Base-by-base conservation (phyloP, 2,329 filamentous ascomycete genomes). In the Alternaria viburni region DNA sequence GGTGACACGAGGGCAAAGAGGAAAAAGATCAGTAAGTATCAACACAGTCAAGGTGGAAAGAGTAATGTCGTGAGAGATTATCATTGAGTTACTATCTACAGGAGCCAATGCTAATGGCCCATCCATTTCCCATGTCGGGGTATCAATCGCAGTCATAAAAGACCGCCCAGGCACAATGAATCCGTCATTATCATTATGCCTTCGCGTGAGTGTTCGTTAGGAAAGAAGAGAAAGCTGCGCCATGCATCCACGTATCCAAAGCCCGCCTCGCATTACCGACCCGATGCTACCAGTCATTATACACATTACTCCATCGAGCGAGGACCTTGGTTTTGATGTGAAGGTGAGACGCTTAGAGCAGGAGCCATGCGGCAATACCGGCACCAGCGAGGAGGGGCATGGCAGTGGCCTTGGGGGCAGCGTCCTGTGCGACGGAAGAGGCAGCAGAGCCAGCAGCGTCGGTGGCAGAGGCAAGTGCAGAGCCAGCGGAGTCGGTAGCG, bases 351-450 rank as follows among this genome's bases (percentile, higher is more conserved):
- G 65, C 69, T 80, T 81, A 81, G 65, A 81, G 67, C 62, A 81
- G 65, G 67, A 81, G 65, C 67, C 76, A 71, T 55, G 78, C 78
- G 54, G 77, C 77, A 45, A 79, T 59, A 68, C 75, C 79, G 32
- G 71, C 76, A 59, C 71, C 79, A 67, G 77, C 80, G 46, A 75
- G 74, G 41, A 81, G 54, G 36, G 80, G 78, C 23, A 78, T 68
- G 60, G 72, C 79, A 30, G 79, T 81, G 56, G 70, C 72, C 70
- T 73, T 75, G 64, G 78, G 65, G 41, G 77, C 76, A 58, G 66
- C 50, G 12, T 36, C 43, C 17, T 51, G 9, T 8, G 56, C 61
- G 52, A 62, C 65, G 30, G 69, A 69, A 41, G 62, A 55, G 47
- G 67, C 59, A 54, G 69, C 68, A 56, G 61, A 32, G 61, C 57